Evolutionary conservation across 116 monocot species (phyloP).

Genomic region (Posidonia oceanica): DNA sequence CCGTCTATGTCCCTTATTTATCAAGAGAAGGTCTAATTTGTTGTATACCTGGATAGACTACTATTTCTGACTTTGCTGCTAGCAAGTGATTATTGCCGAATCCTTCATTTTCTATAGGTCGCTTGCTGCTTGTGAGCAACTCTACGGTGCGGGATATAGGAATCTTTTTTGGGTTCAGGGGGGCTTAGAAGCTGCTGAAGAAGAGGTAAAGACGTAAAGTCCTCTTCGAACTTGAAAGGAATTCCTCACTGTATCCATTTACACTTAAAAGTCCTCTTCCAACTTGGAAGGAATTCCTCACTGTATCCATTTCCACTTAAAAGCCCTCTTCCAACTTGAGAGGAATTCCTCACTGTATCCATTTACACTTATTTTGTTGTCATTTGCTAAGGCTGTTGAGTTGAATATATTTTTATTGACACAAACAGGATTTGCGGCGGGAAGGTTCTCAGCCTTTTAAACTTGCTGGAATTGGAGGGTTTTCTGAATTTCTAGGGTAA

Average conservation of each 20-base stretch:
- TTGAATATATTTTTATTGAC: too few species aligned
- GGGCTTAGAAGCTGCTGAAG: conserved; percentile 91
- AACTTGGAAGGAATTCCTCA: too few species aligned
- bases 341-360: not conserved
- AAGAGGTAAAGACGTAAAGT: conserved; percentile 65
- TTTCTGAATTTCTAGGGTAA: conserved; percentile 94
- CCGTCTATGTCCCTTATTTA: too few species aligned
- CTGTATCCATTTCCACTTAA: too few species aligned
- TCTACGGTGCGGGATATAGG: conserved; percentile 61
- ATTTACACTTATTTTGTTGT: not conserved
- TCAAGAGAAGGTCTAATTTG: too few species aligned
- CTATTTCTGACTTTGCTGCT: too few species aligned
- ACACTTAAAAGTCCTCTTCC: too few species aligned
- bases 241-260: too few species aligned
- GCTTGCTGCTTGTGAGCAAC: conserved; percentile 89
- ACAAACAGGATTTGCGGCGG: conserved; percentile 67
- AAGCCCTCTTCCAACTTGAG: not conserved
- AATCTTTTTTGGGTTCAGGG: conserved; percentile 98
- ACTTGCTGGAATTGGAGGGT: conserved; percentile 91
- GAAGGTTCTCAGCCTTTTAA: conserved; percentile 85
- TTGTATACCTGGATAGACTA: too few species aligned
- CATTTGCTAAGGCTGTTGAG: not conserved
- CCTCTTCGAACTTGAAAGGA: too few species aligned
- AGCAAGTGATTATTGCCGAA: not conserved
- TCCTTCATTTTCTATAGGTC: conserved; percentile 35